phyloP scores from a whole-genome alignment of 2,329 filamentous ascomycete species.

The Whalleya microplaca region DNA sequence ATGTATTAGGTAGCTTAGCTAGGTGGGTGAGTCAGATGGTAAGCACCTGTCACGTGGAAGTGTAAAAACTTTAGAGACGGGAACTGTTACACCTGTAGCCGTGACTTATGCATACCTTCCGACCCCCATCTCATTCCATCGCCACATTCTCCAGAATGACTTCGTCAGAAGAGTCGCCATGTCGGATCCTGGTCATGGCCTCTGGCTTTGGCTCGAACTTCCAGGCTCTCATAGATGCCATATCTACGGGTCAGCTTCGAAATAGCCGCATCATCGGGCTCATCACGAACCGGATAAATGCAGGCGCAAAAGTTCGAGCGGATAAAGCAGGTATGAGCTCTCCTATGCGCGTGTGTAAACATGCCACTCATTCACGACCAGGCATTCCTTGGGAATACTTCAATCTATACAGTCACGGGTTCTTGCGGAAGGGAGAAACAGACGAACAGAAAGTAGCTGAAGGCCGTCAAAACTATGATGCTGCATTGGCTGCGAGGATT shows the following conservation, averaged over 20 bases:
- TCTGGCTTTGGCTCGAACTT: slow-evolving; percentile 68
- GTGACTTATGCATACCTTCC: too few species aligned
- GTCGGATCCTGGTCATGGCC: slow-evolving; percentile 50
- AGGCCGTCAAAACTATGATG: slow-evolving; percentile 61
- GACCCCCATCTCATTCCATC: too few species aligned
- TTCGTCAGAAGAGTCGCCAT: too few species aligned
- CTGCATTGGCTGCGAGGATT: slow-evolving; percentile 62
- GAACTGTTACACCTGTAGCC: too few species aligned
- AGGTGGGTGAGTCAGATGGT: too few species aligned
- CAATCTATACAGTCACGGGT: slow-evolving; percentile 61
- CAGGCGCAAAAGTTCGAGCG: slow-evolving; percentile 6
- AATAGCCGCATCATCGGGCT: slow-evolving; percentile 13
- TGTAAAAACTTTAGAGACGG: too few species aligned
- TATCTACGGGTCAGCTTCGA: slow-evolving; percentile 10
- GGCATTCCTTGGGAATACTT: slow-evolving; percentile 65
- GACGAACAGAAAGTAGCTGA: slow-evolving; percentile 47
- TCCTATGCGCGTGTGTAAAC: too few species aligned
- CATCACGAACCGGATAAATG: slow-evolving; percentile 11
- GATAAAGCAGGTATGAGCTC: too few species aligned
- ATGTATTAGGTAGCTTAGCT: too few species aligned
- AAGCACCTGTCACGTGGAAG: too few species aligned
- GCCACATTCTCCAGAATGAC: too few species aligned
- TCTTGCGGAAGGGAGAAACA: slow-evolving; percentile 47
- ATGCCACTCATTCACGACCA: too few species aligned
- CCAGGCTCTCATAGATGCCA: slow-evolving; percentile 55